A percentile compares a stretch with the other conserved stretches of the same genome.
Evolutionary conservation across 2,329 filamentous ascomycete species (phyloP).

Genomic region (Fusarium clavum): DNA sequence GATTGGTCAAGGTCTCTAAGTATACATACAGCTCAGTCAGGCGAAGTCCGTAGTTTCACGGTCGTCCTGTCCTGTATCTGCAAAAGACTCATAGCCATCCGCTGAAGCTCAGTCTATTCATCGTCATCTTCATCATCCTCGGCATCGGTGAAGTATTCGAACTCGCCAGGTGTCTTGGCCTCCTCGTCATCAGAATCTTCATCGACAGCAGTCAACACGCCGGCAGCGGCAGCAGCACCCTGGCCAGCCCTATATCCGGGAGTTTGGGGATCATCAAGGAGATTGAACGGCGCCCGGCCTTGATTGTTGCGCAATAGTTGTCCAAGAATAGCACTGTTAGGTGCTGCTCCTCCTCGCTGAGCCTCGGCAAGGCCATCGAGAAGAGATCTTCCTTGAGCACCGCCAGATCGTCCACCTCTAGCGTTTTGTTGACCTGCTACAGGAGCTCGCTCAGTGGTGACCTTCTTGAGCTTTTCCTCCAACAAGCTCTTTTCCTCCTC

Average conservation of each 20-base stretch:
- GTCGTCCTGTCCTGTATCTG: neutral
- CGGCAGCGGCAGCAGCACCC: conserved; percentile 78
- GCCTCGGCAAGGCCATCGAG: conserved; percentile 53
- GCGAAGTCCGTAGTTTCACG: neutral
- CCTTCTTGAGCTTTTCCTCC: conserved; percentile 93
- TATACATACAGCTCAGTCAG: conserved; percentile 44
- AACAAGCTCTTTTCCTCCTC: conserved; percentile 82
- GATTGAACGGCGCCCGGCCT: conserved; percentile 50
- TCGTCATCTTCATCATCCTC: conserved; percentile 55
- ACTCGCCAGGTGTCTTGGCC: conserved; percentile 75
- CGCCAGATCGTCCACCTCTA: conserved; percentile 50
- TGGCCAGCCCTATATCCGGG: conserved; percentile 55
- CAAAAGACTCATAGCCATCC: neutral
- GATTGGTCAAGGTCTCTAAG: conserved; percentile 37
- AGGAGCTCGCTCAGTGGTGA: conserved; percentile 70
- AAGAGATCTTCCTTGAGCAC: conserved; percentile 47
- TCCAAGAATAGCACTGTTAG: conserved; percentile 53
- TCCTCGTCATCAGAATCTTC: conserved; percentile 84
- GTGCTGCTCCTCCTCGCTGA: conserved; percentile 43
- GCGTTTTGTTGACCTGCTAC: conserved; percentile 58
- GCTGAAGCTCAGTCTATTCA: neutral
- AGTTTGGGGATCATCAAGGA: conserved; percentile 45
- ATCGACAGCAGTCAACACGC: conserved; percentile 86
- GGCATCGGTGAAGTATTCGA: conserved; percentile 80
- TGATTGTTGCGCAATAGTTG: conserved; percentile 57